Evolutionary conservation across 495 filamentous ascomycete species (phyloP), one percentile per base, ranked within the genome.

Genomic region (Cercophora sp.): DNA sequence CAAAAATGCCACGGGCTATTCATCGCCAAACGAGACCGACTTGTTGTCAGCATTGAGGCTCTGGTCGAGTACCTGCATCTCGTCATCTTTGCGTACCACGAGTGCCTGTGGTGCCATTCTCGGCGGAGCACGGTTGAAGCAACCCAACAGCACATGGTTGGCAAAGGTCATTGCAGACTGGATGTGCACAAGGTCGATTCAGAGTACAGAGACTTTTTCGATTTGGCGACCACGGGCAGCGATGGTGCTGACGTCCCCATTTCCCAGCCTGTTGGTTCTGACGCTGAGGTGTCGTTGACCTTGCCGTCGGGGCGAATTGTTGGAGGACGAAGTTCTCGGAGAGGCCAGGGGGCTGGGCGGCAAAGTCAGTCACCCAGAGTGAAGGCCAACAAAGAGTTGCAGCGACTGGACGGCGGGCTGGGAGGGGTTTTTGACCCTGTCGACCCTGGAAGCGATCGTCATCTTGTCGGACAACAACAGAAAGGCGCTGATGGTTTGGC

Each of bases 301-400:
- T n/a, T n/a, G n/a, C n/a, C n/a, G 9, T 68, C 68, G n/a, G 68
- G 68, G 20, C 68, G 57, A 35, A 34, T 61, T 8, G 35, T 69
- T n/a, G 6, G 18, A 5, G 4, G 10, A 1, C 24, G 43, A 5
- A 27, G 11, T 9, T n/a, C 43, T n/a, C n/a, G n/a, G n/a, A n/a
- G n/a, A 16, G 15, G 2, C 9, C 43, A n/a, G 3, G 22, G 0
- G 4, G 2, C 2, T 29, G 22, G 22, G 20, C 18, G 1, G 4
- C 40, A 25, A 25, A 5, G n/a, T n/a, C 40, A 25, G 5, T 20
- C 4, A 55, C 36, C 18, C 56, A 60, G 34, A 66, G 61, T 8
- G 29, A 32, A 32, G 6, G 29, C 29, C 29, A 13, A 32, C 29
- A 13, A 32, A n/a, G n/a, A n/a, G n/a, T n/a, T n/a, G n/a, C n/a